A percentile compares a stretch with the other conserved stretches of the same genome.
Conservation (phyloP, 139 green algal genomes). For the Eudorina sp. region DNA sequence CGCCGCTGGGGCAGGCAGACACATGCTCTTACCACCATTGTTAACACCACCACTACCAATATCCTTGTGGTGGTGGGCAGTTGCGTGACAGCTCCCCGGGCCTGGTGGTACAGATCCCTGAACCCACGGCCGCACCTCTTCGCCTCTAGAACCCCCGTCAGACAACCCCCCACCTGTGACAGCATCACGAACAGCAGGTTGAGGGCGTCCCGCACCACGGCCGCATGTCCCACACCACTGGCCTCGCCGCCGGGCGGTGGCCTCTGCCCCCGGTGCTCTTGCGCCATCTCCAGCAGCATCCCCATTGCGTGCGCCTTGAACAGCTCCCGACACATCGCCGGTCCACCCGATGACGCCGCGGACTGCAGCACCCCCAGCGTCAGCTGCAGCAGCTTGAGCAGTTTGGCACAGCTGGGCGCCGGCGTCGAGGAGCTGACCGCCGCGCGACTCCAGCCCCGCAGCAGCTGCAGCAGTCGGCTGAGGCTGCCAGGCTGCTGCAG, state of each 20-base stretch:
- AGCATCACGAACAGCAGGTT: not conserved
- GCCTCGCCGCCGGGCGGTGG: not conserved
- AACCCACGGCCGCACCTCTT: no score
- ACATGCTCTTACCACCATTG: no score
- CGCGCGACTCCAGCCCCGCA: not conserved
- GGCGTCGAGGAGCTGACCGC: not conserved
- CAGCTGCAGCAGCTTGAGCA: not conserved
- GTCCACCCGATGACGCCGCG: not conserved
- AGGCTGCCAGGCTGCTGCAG: not conserved
- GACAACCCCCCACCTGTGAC: not conserved
- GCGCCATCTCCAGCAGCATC: constrained; percentile 23
- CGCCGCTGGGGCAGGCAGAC: no score
- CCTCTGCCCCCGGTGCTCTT: not conserved
- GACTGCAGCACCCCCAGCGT: constrained; percentile 4
- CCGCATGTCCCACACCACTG: not conserved
- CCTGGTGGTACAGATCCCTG: no score
- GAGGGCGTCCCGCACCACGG: constrained; percentile 26
- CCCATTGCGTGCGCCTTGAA: not conserved
- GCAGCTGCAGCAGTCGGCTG: not conserved
- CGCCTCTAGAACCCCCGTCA: no score
- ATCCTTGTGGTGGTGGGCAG: no score
- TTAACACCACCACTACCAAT: no score
- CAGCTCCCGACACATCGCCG: constrained; percentile 20
- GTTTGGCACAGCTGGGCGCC: no score
- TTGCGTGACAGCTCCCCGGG: no score